Percentiles rank a stretch among this genome's conserved stretches.
phyloP scores from a whole-genome alignment of 345 rosid species.

The Eucalyptus fibrosa region DNA sequence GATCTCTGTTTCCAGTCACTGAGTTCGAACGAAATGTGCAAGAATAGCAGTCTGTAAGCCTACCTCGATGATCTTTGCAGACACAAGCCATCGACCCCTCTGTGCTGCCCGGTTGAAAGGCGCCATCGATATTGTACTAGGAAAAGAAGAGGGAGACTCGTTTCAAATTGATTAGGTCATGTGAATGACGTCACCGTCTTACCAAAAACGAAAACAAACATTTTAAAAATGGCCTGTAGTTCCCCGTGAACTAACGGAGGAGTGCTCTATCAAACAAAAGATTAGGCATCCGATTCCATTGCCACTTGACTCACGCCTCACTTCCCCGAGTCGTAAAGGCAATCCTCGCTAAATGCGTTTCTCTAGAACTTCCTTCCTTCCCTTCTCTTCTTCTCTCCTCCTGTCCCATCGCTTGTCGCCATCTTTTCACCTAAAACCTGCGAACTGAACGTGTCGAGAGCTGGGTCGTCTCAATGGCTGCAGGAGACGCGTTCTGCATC shows the following conservation, averaged over 20 bases:
- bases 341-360: background rate
- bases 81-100: too few species aligned
- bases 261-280: background rate
- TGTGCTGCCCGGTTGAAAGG: too few species aligned
- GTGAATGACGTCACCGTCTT: background rate
- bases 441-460: background rate
- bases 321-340: background rate
- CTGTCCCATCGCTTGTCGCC: background rate
- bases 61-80: too few species aligned
- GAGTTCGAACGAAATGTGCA: too few species aligned
- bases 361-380: background rate
- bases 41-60: too few species aligned
- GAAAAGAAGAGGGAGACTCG: background rate
- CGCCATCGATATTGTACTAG: too few species aligned
- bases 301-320: background rate
- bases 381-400: background rate
- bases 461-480: background rate
- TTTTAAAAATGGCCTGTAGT: background rate
- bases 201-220: too few species aligned
- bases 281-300: background rate
- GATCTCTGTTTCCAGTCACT: too few species aligned
- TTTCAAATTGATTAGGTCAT: background rate
- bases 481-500: background rate
- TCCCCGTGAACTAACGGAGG: background rate
- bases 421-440: background rate